phyloP scores from a whole-genome alignment of 2,329 filamentous ascomycete species.

The Chrysoporthe austroafricana region DNA sequence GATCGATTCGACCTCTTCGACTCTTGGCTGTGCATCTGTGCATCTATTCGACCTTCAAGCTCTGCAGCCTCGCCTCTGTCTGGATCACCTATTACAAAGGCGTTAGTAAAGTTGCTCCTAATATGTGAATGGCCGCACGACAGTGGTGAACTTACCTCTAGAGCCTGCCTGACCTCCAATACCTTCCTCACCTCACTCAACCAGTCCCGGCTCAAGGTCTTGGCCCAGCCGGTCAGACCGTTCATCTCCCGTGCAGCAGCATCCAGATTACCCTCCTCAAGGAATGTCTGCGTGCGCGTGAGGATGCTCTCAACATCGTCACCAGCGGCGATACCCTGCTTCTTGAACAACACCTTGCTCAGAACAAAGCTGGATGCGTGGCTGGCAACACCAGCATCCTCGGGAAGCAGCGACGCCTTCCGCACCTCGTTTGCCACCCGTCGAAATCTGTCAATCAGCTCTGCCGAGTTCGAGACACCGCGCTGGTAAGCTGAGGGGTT shows the following conservation, averaged over 20 bases:
- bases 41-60: conserved; percentile 75
- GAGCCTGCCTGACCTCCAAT: conserved; percentile 91
- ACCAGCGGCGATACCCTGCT: conserved; percentile 80
- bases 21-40: conserved; percentile 17
- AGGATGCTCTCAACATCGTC: conserved; percentile 94
- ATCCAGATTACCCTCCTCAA: conserved; percentile 94
- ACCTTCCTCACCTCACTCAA: conserved; percentile 87
- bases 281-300: conserved; percentile 81
- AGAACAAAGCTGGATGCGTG: conserved; percentile 89
- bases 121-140: neutral
- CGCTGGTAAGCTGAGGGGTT: conserved; percentile 92
- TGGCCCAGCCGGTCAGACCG: conserved; percentile 88
- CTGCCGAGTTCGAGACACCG: conserved; percentile 79
- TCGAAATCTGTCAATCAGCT: conserved; percentile 94
- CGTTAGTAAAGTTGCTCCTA: conserved; percentile 33
- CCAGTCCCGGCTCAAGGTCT: conserved; percentile 94
- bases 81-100: conserved; percentile 71
- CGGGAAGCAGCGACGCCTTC: conserved; percentile 90
- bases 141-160: conserved; percentile 72
- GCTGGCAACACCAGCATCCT: conserved; percentile 90
- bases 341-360: conserved; percentile 96
- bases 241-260: conserved; percentile 95
- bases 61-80: conserved; percentile 87
- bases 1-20: neutral
- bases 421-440: conserved; percentile 89